phyloP scores from a whole-genome alignment of 768 basidiomycete species.

The Lactarius quietus region DNA sequence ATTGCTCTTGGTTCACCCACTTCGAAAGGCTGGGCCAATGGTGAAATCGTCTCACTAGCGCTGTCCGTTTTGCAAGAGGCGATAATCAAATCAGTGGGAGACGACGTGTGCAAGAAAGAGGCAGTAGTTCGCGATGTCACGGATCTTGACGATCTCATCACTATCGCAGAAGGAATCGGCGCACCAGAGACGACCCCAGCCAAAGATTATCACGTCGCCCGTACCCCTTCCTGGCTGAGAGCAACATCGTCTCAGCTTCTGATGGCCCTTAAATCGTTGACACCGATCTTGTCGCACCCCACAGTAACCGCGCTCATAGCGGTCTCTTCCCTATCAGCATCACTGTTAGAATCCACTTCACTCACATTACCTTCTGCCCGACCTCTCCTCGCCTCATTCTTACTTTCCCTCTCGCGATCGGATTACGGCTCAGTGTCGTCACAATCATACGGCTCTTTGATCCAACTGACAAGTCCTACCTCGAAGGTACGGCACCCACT shows the following conservation, averaged over 20 bases:
- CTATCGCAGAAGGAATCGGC: conserved; percentile 28
- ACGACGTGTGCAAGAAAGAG: conserved; percentile 60
- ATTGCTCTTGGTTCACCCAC: conserved; percentile 54
- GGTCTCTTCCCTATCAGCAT: conserved; percentile 51
- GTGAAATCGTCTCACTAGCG: conserved; percentile 58
- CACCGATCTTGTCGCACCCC: conserved; percentile 67
- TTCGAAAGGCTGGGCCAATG: conserved; percentile 67
- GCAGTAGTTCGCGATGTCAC: conserved; percentile 54
- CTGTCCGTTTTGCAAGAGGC: conserved; percentile 53
- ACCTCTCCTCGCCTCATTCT: conserved; percentile 63
- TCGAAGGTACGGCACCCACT: conserved; percentile 45
- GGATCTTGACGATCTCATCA: conserved; percentile 60
- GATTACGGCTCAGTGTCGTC: conserved; percentile 49
- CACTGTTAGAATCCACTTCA: conserved; percentile 51
- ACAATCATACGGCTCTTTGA: conserved; percentile 46
- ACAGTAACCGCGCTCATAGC: conserved; percentile 60
- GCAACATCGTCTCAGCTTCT: conserved; percentile 81
- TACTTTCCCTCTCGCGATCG: conserved; percentile 70
- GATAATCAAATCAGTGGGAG: conserved; percentile 59
- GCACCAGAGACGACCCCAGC: conserved; percentile 1
- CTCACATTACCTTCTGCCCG: conserved; percentile 65
- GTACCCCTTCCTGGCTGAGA: conserved; percentile 66
- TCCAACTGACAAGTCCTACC: conserved; percentile 41
- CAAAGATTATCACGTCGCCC: conserved; percentile 6
- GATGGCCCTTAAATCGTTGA: conserved; percentile 74